Evolutionary conservation across 192 early-diverging fungal species (phyloP), one percentile per base, ranked within the genome.

Genomic region (Coemansia aciculifera): DNA sequence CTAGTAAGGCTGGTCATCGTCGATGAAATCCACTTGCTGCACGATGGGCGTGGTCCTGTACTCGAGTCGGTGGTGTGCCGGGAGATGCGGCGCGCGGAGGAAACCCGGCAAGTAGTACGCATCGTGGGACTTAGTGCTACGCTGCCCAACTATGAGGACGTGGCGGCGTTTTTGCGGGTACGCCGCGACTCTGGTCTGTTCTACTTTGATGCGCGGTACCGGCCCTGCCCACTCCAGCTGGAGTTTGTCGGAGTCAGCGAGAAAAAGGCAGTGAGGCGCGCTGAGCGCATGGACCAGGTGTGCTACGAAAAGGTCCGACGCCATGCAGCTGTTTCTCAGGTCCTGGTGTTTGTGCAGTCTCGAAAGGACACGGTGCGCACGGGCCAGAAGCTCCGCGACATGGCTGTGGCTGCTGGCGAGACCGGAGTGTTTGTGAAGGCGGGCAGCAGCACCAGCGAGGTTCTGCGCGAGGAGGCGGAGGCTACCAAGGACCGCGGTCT

Each of bases 321-420:
- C 68, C 91, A 94, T 49, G 87, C 90, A 36, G 84, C 78, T 2
- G 87, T 91, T 63, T 92, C 92, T 66, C 97, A 99, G 75, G 90
- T 97, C 7, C 83, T 99, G 42, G 88, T 99, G 27, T 99, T 99
- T 86, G 94, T 95, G 32, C 97, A 99, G 75, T 97, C 96, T 46
- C 90, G 97, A 13, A 99, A 98, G 73, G 97, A 99, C 69, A 99
- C 97, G 1, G 94, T 92, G 31, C 94, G 94, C 72, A 97, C 96
- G 3, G 97, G 95, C 2, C 94, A 93, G 69, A 89, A 93, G 13
- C 71, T 97, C 54, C 88, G 92, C 39, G 96, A 99, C 74, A 90
- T 97, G 92, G 94, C 94, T 5, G 74, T 98, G 23, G 95, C 95
- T 59, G 93, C 91, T 42, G 92, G 92, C 34, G 92, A 91, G 1